Evolutionary conservation across 2,329 filamentous ascomycete species (phyloP).

Genomic region (Verruconis gallopava): DNA sequence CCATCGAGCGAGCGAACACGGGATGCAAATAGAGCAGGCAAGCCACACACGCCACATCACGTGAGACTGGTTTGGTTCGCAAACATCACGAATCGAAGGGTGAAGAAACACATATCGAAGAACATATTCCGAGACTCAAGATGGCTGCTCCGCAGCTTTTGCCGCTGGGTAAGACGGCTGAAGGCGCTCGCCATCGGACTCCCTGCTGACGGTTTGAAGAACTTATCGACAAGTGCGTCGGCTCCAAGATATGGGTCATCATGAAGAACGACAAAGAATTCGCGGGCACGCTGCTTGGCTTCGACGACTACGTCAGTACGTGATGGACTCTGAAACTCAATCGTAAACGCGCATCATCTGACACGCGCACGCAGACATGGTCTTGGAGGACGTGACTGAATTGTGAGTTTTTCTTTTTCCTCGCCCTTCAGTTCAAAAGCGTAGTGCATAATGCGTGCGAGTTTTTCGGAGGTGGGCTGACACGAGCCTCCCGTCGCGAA

Average conservation of each 20-base stretch:
- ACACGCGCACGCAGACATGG: constrained; percentile 65
- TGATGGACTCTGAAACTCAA: constrained; percentile 24
- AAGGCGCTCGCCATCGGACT: background rate
- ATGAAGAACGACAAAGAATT: constrained; percentile 99
- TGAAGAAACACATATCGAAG: too few relatives aligned
- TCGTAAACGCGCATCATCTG: constrained; percentile 7
- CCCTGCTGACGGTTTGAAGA: constrained; percentile 40
- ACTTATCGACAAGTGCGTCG: constrained; percentile 97
- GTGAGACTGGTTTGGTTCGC: too few relatives aligned
- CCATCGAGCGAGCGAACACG: too few relatives aligned
- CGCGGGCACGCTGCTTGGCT: constrained; percentile 83
- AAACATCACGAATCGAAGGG: too few relatives aligned
- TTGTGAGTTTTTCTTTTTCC: constrained; percentile 52
- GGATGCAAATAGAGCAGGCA: too few relatives aligned
- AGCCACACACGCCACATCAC: too few relatives aligned
- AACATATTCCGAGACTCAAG: background rate
- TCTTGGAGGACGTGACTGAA: constrained; percentile 91
- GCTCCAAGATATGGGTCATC: constrained; percentile 93
- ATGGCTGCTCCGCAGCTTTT: constrained; percentile 22
- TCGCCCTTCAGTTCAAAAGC: background rate
- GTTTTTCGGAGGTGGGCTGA: background rate
- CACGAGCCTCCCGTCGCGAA: background rate
- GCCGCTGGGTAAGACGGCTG: constrained; percentile 18
- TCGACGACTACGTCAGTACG: constrained; percentile 99
- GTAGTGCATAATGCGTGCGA: too few relatives aligned